These are phyloP conservation scores for Carex arenaria DNA, from an alignment of 202 grass and related monocot genomes.

Conservation along the genomic window DNA sequence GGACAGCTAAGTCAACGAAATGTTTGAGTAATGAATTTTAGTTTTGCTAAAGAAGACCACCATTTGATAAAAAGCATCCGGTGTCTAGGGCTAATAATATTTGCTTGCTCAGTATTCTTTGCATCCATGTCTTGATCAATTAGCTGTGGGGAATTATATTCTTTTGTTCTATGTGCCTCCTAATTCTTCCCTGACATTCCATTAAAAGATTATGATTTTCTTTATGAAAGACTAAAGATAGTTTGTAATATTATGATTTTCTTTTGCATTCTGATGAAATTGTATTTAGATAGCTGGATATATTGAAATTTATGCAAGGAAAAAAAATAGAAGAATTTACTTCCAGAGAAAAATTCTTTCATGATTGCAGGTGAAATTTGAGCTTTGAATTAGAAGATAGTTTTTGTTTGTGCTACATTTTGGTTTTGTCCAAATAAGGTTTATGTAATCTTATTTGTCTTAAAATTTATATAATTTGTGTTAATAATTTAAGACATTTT, in stretches of 20 bases:
- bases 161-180: neutral
- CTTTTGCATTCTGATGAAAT: no score
- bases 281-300: no score
- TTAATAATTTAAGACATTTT: no score
- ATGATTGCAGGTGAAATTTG: no score
- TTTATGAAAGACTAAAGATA: neutral
- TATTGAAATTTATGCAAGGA: no score
- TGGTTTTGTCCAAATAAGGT: no score
- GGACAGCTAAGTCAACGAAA: neutral
- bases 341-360: no score
- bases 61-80: neutral
- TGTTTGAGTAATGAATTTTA: neutral
- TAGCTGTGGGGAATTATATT: neutral
- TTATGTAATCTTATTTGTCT: no score
- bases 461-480: no score
- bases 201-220: neutral
- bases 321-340: no score
- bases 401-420: no score
- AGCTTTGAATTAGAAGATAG: no score
- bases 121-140: neutral
- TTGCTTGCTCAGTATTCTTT: neutral
- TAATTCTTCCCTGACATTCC: neutral
- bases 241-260: neutral
- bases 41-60: neutral
- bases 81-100: neutral